A percentile compares a stretch with the other conserved stretches of the same genome.
Conservation (phyloP, 768 basidiomycete species). For the Fomitopsis pulvina region DNA sequence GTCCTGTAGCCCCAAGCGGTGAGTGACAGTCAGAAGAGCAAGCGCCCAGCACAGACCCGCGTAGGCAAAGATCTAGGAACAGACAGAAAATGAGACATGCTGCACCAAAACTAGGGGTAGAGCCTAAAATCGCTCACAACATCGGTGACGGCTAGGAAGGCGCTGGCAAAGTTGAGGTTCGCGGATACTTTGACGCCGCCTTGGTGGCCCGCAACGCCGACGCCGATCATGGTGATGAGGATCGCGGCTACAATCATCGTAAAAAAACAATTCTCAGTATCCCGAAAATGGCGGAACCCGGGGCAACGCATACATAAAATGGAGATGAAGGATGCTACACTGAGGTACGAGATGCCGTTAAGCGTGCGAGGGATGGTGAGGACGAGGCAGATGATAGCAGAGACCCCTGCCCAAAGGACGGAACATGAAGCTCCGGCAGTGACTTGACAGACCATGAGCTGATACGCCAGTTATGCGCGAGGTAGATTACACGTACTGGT, state of each 20-base stretch:
- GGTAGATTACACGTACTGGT: conserved; percentile 16
- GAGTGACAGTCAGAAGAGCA: neutral
- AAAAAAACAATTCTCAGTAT: neutral
- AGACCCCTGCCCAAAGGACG: conserved; percentile 22
- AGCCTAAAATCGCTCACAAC: conserved; percentile 15
- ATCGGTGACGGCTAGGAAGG: conserved; percentile 25
- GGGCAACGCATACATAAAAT: conserved; percentile 15
- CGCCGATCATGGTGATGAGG: conserved; percentile 27
- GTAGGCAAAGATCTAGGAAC: conserved; percentile 22
- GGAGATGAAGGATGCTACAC: conserved; percentile 24
- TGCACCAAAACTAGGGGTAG: neutral
- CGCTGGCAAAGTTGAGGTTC: conserved; percentile 18
- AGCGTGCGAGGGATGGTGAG: conserved; percentile 24
- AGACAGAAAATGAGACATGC: neutral
- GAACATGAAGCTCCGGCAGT: conserved; percentile 25
- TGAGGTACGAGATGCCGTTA: conserved; percentile 23
- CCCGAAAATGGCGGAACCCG: neutral
- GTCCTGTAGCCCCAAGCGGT: conserved; percentile 9
- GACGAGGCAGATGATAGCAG: conserved; percentile 22
- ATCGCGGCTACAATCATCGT: conserved; percentile 15
- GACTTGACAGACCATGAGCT: conserved; percentile 13
- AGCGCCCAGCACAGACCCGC: conserved; percentile 9
- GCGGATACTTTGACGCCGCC: conserved; percentile 14
- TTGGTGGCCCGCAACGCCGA: conserved; percentile 20
- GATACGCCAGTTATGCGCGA: neutral